Percentiles rank a stretch among this genome's conserved stretches.
Conservation (phyloP, 1,284 basidiomycete species). For the Marasmius fiardii region DNA sequence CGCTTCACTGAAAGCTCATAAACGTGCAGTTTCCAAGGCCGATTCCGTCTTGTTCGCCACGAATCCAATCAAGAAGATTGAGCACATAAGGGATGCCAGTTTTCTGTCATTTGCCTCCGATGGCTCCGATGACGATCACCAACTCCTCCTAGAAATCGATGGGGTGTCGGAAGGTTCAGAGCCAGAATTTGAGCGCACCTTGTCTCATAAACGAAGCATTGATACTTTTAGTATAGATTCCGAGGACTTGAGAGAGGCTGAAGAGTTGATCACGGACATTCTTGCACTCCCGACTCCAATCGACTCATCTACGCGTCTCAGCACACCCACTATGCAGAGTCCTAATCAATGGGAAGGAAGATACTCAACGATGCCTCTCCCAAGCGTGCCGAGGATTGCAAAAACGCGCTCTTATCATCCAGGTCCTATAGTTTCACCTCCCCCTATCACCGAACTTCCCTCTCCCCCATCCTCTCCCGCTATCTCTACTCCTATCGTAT, state of each 20-base stretch:
- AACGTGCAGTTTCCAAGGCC: background rate
- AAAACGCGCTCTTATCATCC: background rate
- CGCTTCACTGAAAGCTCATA: background rate
- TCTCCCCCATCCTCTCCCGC: background rate
- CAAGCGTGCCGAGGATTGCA: background rate
- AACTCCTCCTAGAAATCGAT: background rate
- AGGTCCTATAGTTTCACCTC: background rate
- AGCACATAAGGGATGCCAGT: conserved; percentile 5
- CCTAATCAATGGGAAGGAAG: too few species aligned
- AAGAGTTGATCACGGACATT: background rate
- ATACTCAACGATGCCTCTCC: too few species aligned
- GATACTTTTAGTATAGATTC: background rate
- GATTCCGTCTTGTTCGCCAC: background rate
- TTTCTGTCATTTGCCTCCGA: conserved; percentile 6
- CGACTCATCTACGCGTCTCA: too few species aligned
- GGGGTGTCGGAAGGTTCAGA: background rate
- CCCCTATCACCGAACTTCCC: background rate
- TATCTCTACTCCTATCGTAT: background rate
- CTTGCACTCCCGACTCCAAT: background rate
- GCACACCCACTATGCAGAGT: too few species aligned
- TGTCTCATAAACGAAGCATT: background rate
- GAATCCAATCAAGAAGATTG: background rate
- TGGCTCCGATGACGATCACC: background rate
- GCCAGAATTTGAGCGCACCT: background rate
- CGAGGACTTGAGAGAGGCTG: background rate